Evolutionary conservation across 768 basidiomycete genomes (phyloP), one percentile per base, ranked within the genome.

Genomic region (Serendipita sp.): DNA sequence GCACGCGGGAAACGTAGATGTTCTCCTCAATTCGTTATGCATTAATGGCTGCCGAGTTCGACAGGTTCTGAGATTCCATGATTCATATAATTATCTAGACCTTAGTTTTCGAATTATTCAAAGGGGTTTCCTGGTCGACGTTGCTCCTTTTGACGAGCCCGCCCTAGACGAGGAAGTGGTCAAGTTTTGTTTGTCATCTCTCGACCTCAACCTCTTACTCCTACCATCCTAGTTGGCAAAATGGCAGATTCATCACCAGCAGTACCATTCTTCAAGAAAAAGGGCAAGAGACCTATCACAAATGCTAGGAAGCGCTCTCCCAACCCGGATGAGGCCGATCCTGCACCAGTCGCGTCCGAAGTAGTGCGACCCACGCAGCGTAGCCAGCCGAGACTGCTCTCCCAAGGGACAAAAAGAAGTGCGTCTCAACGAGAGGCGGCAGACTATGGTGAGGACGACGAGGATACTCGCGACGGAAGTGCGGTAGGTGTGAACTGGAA

Each of bases 221-320:
- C 32, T 5, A 24, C 18, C 16, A 24, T 24, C 8, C 32, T 53
- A 53, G 1, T 16, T 41, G 5, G 41, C 41, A 5, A 51, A 32
- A 60, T 60, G 56, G 56, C 56, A 32, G 56, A 60, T 8, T 4
- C 56, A 37, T 28, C 56, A 35, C 56, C 68, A 11, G 63, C 66
- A 0, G 90, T 95, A 0, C 85, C 90, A 2, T 93, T 96, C 76
- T 91, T 95, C 77, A 95, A 88, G 76, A 89, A 86, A 71, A 41
- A 41, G 41, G 85, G 87, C 45, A 87, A 86, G 69, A 79, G 85
- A 2, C 81, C 92, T 1, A 92, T 92, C 1, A 79, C 84, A 2
- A 88, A 88, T 0, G 73, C 80, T 2, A 82, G 94, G 44, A 86
- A 88, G 70, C 82, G 92, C 30, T 90, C 89, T 2, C 71, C 77